Evolutionary conservation across 441 rosid genomes (phyloP), one percentile per base, ranked within the genome.

Genomic region (Pelargonium myrrhifolium): DNA sequence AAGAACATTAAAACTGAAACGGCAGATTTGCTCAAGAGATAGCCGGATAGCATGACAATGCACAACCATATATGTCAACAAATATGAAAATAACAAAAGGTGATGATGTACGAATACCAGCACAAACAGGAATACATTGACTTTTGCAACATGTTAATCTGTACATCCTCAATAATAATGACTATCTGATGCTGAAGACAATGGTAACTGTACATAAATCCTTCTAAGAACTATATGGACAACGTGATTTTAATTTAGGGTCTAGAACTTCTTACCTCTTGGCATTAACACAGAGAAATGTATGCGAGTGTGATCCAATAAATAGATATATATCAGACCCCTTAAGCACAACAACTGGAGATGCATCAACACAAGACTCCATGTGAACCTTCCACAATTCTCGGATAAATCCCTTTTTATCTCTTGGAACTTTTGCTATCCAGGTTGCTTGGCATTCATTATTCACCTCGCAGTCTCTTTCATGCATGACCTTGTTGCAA

Each of bases 341-440:
- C 74, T 78, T 85, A 68, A 84, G 75, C 63, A 91, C 96, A 64
- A 91, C 67, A 58, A 91, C 80, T 47, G 96, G 96, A 1, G 99
- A 93, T 67, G 96, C 93, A 83, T 93, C 99, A 66, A 91, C 92
- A 74, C 99, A 93, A 71, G 97, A 88, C 67, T 80, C 92, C 97
- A 89, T 83, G 74, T 78, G 79, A 81, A 84, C 92, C 82, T 88
- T 89, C 97, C 99, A 93, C 65, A 88, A 56, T 75, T 87, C 86
- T 68, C 74, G 71, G 68, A 93, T 64, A 72, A 65, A 78, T 68
- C 77, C 78, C 65, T 78, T 73, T 67, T 79, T 75, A 63, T 77
- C 72, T 73, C 78, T 75, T 65, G 84, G 77, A 78, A 71, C 68
- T 75, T 85, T 82, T 66, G 75, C 40, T 6, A 74, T 78, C 79